Evolutionary conservation across 257 asterid genomes (phyloP).

Genomic region (Solanum gracilifrons): DNA sequence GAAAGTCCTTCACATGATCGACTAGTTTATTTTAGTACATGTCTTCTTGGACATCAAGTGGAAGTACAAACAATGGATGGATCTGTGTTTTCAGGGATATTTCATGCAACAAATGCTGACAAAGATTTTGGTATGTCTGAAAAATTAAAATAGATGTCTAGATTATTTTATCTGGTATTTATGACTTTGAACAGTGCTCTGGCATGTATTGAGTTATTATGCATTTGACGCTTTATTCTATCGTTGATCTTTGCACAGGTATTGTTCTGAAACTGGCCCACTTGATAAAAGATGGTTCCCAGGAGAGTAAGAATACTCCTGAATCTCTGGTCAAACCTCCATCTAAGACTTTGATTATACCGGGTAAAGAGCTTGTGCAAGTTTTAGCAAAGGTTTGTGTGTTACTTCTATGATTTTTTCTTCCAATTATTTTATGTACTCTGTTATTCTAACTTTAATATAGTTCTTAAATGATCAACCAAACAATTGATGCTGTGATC

Average conservation of each 20-base stretch:
- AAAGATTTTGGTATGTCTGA: constrained; percentile 65
- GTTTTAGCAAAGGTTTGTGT: constrained; percentile 74
- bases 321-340: constrained; percentile 49
- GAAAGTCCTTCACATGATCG: constrained; percentile 67
- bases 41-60: constrained; percentile 87
- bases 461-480: neutral
- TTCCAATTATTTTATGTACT: neutral
- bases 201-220: neutral
- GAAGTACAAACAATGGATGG: constrained; percentile 92
- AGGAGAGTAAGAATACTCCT: constrained; percentile 32
- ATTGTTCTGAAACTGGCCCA: constrained; percentile 86
- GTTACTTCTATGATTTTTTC: neutral
- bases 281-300: constrained; percentile 58
- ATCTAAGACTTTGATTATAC: constrained; percentile 55
- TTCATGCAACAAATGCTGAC: constrained; percentile 69
- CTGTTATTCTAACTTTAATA: neutral
- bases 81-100: constrained; percentile 74
- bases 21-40: constrained; percentile 45
- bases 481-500: neutral
- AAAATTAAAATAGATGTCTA: neutral
- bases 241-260: constrained; percentile 26
- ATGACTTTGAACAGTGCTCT: neutral
- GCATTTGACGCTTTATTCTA: constrained; percentile 1
- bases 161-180: neutral
- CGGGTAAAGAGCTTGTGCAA: constrained; percentile 80